Evolutionary conservation across 306 rosid species (phyloP), one percentile per base, ranked within the genome.

Genomic region (Trifolium subterraneum): DNA sequence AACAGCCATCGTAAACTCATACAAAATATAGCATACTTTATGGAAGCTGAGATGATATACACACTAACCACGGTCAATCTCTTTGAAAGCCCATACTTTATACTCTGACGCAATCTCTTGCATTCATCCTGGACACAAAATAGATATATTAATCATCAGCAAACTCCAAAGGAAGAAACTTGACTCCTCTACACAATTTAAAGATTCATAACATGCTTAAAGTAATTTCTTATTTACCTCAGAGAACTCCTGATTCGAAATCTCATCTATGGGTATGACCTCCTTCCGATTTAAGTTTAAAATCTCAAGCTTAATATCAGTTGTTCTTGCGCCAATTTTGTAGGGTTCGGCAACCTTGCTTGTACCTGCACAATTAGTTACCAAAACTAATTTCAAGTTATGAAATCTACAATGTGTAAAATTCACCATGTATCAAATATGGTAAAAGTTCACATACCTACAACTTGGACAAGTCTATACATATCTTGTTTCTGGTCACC

Each of bases 381-480:
- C 72, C 71, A 74, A 72, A 25, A 72, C 52, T 47, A 50, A 62
- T 51, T 74, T 62, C 77, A 80, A 63, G 16, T 72, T n/a, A n/a
- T 27, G 58, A 50, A 66, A 39, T 55, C 61, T 63, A 74, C 15
- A 25, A 31, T 72, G 36, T 19, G 38, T 29, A 74, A 44, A 60
- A 60, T 47, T 81, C 16, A 44, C 68, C 23, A 20, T 67, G 73
- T 52, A 65, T 22, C 64, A 31, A 55, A 64, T 51, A 66, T 64
- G 59, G 44, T 65, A 23, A 16, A 52, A 52, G 69, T 44, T 66
- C 79, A 65, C 31, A 58, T 90, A 92, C 99, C 99, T 82, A 86
- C 87, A 79, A 94, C 92, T 83, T 89, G 97, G 63, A 90, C 99
- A 87, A 94, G 98, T 87, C 99, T 88, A 80, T 92, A 87, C 79